Base-by-base conservation (phyloP, 306 rosid species). In the Herpetospermum pedunculosum region DNA sequence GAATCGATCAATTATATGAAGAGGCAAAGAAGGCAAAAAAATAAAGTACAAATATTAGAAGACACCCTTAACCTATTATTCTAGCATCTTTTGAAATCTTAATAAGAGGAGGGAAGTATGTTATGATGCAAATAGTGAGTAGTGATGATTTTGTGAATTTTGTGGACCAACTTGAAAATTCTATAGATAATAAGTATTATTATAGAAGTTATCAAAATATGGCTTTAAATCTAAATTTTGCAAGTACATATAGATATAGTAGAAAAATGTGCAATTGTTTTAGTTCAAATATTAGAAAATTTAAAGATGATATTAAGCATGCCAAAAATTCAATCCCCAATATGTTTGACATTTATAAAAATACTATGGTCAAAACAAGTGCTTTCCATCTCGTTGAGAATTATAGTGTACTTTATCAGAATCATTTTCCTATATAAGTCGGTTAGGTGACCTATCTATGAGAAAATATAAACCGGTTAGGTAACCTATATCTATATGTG, bases 1-100 rank as follows among this genome's bases (percentile, higher is more conserved):
- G 59, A 6, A 74, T 91, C 29, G 98, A 88, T 77, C 77, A 81
- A 69, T 71, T 94, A 40, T 89, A 91, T 78, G 68, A 62, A 53
- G 96, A 94, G 80, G 95, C 85, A 65, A 91, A 86, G 81, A 87
- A 79, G 65, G 49, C 74, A 41, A 78, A 37, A 48, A 72, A 25
- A 60, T 85, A 77, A 86, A 29, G 73, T 68, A 68, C 53, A 68
- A 40, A 34, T 8, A n/a, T 34, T 40, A 34, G 16, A 18, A 6
- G 69, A 5, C 43, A 13, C 9, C 65, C 65, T 11, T 52, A 28
- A 28, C 12, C 18, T 4, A 28, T 29, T 59, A 59, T 52, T 19
- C 7, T 30, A 30, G 25, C 41, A 5, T 59, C 21, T 59, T 29
- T 32, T 8, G 23, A 35, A 34, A 34, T 62, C 8, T 46, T 34